Evolutionary conservation across 2,329 filamentous ascomycete species (phyloP).

Genomic region (Colletotrichum endophyticum): DNA sequence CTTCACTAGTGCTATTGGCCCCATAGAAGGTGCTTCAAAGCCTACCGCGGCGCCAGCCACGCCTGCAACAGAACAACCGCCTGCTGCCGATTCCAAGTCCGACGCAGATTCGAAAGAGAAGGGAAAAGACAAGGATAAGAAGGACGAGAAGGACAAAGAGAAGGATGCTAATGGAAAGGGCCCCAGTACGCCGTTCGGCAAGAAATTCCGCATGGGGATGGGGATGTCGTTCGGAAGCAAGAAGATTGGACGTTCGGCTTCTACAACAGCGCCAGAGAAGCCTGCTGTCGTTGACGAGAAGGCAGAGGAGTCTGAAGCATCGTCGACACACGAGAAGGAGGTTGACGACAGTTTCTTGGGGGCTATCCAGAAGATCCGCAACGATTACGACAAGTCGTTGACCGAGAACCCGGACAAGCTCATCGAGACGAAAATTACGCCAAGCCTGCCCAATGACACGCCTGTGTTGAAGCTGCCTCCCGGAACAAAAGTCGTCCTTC

Average conservation of each 20-base stretch:
- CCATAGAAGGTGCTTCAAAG: conserved; percentile 51
- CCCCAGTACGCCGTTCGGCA: conserved; percentile 72
- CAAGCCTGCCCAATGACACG: conserved; percentile 75
- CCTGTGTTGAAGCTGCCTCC: conserved; percentile 76
- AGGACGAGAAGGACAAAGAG: conserved; percentile 44
- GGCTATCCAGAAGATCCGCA: conserved; percentile 73
- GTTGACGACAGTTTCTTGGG: conserved; percentile 79
- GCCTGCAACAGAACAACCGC: conserved; percentile 48
- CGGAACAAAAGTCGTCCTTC: conserved; percentile 70
- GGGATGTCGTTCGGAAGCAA: conserved; percentile 77
- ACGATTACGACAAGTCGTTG: conserved; percentile 74
- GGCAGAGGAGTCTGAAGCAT: conserved; percentile 68
- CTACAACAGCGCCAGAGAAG: conserved; percentile 72
- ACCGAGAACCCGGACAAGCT: conserved; percentile 56
- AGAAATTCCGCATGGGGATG: conserved; percentile 78
- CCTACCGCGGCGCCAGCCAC: conserved; percentile 51
- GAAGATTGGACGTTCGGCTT: conserved; percentile 76
- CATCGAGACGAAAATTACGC: conserved; percentile 69
- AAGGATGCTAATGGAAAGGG: conserved; percentile 57
- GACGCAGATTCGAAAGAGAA: conserved; percentile 44
- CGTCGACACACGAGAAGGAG: conserved; percentile 71
- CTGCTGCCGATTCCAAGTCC: conserved; percentile 43
- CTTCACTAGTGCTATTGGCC: conserved; percentile 69
- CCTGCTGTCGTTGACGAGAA: conserved; percentile 79
- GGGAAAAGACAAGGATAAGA: conserved; percentile 50